These are phyloP conservation scores for Beta vulgaris DNA, from an alignment of 148 eudicot species.

Conservation along the genomic window DNA sequence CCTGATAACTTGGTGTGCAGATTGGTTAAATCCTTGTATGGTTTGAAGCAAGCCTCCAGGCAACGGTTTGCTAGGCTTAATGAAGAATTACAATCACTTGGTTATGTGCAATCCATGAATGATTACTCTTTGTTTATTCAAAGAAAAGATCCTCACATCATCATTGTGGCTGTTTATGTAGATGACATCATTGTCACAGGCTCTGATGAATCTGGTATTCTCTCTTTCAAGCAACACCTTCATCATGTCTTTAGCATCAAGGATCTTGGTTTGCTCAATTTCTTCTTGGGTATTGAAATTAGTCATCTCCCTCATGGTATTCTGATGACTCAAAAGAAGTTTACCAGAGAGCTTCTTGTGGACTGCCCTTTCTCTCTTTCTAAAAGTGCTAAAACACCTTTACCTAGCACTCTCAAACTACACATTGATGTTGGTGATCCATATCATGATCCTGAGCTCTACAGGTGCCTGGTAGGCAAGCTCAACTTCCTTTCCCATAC, in stretches of 20 bases:
- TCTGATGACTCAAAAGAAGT: neutral
- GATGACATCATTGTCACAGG: constrained; percentile 10
- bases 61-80: neutral
- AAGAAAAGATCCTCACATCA: neutral
- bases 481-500: constrained; percentile 1
- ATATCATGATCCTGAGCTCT: neutral
- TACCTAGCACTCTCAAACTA: neutral
- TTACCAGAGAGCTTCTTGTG: neutral
- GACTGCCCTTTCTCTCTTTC: neutral
- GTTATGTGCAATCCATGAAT: neutral
- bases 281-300: constrained; percentile 1
- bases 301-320: neutral
- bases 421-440: neutral
- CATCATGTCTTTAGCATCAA: neutral
- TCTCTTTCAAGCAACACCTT: neutral
- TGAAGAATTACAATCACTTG: neutral
- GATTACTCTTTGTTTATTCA: neutral
- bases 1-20: too few species aligned
- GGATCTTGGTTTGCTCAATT: neutral
- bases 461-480: neutral
- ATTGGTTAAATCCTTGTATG: too few species aligned
- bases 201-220: neutral
- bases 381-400: neutral
- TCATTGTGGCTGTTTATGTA: neutral
- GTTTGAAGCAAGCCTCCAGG: neutral